Conservation (phyloP, 2,329 filamentous ascomycete genomes). For the Cladosporium oxysporum region DNA sequence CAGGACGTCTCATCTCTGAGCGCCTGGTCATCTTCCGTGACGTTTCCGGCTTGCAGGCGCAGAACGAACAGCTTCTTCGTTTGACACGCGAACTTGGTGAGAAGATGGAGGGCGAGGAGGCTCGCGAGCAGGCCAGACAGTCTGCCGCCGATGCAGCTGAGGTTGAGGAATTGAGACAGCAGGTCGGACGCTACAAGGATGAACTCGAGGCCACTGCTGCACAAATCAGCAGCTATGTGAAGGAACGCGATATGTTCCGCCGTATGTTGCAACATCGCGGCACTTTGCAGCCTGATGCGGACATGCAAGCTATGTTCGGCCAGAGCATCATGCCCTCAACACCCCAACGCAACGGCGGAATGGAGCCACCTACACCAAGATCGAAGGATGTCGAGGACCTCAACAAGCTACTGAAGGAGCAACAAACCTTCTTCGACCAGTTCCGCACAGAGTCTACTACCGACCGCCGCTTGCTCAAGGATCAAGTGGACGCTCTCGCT, state of each 20-base stretch:
- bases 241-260: conserved; percentile 96
- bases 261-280: conserved; percentile 82
- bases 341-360: conserved; percentile 42
- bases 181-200: conserved; percentile 77
- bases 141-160: conserved; percentile 60
- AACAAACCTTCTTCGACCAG: conserved; percentile 86
- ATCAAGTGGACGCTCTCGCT: conserved; percentile 79
- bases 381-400: conserved; percentile 67
- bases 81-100: conserved; percentile 83
- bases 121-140: conserved; percentile 60
- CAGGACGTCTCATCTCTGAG: conserved; percentile 84
- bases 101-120: conserved; percentile 88
- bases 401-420: conserved; percentile 76
- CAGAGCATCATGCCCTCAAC: conserved; percentile 59
- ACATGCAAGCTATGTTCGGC: conserved; percentile 70
- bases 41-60: conserved; percentile 78
- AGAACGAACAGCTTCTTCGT: conserved; percentile 81
- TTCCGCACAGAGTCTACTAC: conserved; percentile 83
- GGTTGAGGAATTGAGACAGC: conserved; percentile 70
- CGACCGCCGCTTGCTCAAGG: conserved; percentile 78
- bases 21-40: conserved; percentile 88
- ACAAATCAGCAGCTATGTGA: conserved; percentile 88
- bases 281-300: conserved; percentile 58
- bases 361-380: conserved; percentile 49
- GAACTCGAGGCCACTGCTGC: conserved; percentile 80